Base-by-base conservation (phyloP, 495 filamentous ascomycete genomes). In the Sporormia fimetaria region DNA sequence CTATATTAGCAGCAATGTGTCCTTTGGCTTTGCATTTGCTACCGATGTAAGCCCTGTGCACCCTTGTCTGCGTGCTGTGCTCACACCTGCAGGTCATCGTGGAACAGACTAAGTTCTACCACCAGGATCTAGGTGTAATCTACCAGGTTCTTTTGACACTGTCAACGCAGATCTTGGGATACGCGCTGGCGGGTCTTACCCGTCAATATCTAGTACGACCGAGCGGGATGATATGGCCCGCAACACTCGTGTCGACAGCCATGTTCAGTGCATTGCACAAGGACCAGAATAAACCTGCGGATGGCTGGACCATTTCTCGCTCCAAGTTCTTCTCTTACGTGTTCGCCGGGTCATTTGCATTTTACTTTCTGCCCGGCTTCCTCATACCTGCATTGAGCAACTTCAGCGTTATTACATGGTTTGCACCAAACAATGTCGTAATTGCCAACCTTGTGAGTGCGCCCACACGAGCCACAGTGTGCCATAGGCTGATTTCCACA, bases 321-420 rank as follows among this genome's bases (percentile, higher is more conserved):
- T 83, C 81, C 62, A 83, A 74, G 17, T 90, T 94, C 63, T 94
- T 94, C 60, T 70, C 85, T 37, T 48, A 17, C 8, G 44, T 54
- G 7, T 57, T 47, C 12, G 7, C 36, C 32, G 47, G 42, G 40
- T 51, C 57, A 34, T 64, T 65, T 33, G 55, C 47, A 3, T 93
- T 87, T 65, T 94, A 94, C 58, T 92, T 92, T 52, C 61, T 85
- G 0, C 87, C 87, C 1, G 87, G 87, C 0, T 74, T 94, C 11
- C 62, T 94, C 32, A 76, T 92, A 60, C 86, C 84, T 2, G 85
- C 81, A 2, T 69, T 94, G 47, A 90, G 83, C 60, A 86, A 87
- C 44, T 94, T 94, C 65, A 90, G 71, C 55, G 82, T 92, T 33
- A 64, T 94, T 35, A 92, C 85, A 16, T 94, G 87, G 87, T 86